Conservation (phyloP, 768 basidiomycete species). For the Kwoniella dendrophila region DNA sequence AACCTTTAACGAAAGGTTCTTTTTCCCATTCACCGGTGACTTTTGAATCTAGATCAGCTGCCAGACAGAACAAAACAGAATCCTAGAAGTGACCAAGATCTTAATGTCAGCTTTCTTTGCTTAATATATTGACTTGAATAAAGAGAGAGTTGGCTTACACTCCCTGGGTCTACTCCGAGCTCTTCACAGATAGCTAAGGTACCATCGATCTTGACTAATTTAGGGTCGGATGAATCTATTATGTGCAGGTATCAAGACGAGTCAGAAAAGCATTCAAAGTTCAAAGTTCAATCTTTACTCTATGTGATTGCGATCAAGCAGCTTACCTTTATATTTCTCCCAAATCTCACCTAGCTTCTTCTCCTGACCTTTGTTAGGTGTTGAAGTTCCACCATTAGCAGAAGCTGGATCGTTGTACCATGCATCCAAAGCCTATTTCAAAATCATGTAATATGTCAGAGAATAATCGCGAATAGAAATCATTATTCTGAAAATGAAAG, state of each 20-base stretch:
- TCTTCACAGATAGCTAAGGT: slow-evolving; percentile 53
- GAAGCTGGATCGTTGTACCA: slow-evolving; percentile 50
- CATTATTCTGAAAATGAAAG: background rate
- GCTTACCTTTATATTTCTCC: slow-evolving; percentile 54
- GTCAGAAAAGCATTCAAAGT: background rate
- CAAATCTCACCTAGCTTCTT: slow-evolving; percentile 55
- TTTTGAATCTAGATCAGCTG: slow-evolving; percentile 54
- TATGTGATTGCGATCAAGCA: background rate
- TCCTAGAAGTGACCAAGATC: slow-evolving; percentile 41
- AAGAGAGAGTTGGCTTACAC: slow-evolving; percentile 30
- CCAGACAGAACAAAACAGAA: slow-evolving; percentile 55
- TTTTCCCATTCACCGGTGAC: slow-evolving; percentile 53
- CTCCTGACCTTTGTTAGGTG: slow-evolving; percentile 37
- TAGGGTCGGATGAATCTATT: slow-evolving; percentile 39
- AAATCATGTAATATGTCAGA: no score
- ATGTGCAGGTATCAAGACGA: background rate
- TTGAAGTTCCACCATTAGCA: slow-evolving; percentile 21
- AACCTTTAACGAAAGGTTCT: slow-evolving; percentile 46
- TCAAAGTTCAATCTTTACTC: background rate
- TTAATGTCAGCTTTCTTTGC: slow-evolving; percentile 1
- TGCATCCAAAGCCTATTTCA: slow-evolving; percentile 46
- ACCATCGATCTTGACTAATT: slow-evolving; percentile 54
- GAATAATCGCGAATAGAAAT: no score
- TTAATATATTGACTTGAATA: background rate
- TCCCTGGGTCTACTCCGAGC: slow-evolving; percentile 52